These are phyloP conservation scores for Trypanosoma platydactyli DNA, from an alignment of 208 protist species.

Conservation along the genomic window DNA sequence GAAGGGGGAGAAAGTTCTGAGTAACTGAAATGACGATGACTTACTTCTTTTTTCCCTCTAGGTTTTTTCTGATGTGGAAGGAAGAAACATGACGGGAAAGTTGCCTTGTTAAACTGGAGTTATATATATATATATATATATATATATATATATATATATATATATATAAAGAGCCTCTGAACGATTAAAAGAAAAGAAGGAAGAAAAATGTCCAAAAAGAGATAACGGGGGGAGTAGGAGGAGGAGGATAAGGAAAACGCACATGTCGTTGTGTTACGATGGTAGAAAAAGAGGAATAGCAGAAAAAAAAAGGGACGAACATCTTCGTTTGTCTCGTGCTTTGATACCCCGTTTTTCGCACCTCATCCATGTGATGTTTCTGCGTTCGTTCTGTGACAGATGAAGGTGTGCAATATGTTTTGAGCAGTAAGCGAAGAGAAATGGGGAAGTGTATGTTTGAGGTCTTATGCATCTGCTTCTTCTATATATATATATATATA, in stretches of 20 bases:
- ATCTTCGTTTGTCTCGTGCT: background rate
- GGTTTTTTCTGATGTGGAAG: background rate
- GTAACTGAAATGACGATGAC: constrained; percentile 1
- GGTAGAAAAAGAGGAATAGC: background rate
- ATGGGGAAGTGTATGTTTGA: too few relatives aligned
- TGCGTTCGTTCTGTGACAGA: too few relatives aligned
- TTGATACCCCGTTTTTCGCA: too few relatives aligned
- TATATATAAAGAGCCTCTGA: background rate
- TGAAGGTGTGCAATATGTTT: too few relatives aligned
- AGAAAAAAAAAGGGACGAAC: constrained; percentile 1
- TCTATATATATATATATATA: background rate
- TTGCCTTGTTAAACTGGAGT: background rate
- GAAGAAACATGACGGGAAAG: background rate
- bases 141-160: constrained; percentile 13
- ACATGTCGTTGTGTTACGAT: background rate
- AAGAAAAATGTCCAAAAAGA: constrained; percentile 7
- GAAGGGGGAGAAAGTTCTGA: too few relatives aligned
- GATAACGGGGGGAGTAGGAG: background rate
- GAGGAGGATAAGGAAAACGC: background rate
- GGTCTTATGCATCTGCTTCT: too few relatives aligned
- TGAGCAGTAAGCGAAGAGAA: too few relatives aligned
- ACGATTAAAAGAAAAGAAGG: background rate
- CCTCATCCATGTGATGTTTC: too few relatives aligned
- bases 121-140: constrained; percentile 1
- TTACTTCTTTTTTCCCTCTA: background rate